These are phyloP conservation scores for Acrodontium crateriforme DNA, from an alignment of 2,329 filamentous ascomycete species.

Conservation along the genomic window DNA sequence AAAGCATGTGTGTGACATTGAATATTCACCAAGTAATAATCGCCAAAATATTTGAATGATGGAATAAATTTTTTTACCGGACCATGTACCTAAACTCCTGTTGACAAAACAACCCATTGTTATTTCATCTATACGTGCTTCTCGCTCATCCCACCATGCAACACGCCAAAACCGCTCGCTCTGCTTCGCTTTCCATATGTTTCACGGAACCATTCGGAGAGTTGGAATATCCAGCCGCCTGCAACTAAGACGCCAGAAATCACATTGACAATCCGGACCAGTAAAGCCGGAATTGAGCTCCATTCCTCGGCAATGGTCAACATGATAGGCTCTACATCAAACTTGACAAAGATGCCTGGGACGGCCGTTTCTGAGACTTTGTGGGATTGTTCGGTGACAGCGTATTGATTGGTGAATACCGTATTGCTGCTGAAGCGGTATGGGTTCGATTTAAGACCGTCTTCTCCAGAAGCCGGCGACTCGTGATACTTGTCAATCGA, in stretches of 20 bases:
- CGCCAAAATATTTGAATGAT: too few relatives aligned
- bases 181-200: not conserved
- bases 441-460: slow-evolving; percentile 19
- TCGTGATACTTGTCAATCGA: slow-evolving; percentile 20
- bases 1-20: too few relatives aligned
- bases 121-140: too few relatives aligned
- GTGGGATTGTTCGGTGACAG: slow-evolving; percentile 77
- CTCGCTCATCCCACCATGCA: too few relatives aligned
- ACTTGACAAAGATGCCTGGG: slow-evolving; percentile 95
- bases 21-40: too few relatives aligned
- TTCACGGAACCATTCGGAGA: slow-evolving; percentile 56
- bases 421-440: slow-evolving; percentile 36
- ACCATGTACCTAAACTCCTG: too few relatives aligned
- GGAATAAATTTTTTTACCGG: too few relatives aligned
- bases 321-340: slow-evolving; percentile 92
- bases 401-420: slow-evolving; percentile 93
- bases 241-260: slow-evolving; percentile 83
- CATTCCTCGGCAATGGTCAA: slow-evolving; percentile 73
- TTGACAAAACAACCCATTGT: too few relatives aligned
- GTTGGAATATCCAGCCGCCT: slow-evolving; percentile 81
- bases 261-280: slow-evolving; percentile 80
- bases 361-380: slow-evolving; percentile 54
- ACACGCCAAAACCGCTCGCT: not conserved
- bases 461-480: slow-evolving; percentile 28
- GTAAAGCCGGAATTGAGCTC: slow-evolving; percentile 56